Conservation (phyloP, 2,329 filamentous ascomycete species). For the Botrytis sinoallii region DNA sequence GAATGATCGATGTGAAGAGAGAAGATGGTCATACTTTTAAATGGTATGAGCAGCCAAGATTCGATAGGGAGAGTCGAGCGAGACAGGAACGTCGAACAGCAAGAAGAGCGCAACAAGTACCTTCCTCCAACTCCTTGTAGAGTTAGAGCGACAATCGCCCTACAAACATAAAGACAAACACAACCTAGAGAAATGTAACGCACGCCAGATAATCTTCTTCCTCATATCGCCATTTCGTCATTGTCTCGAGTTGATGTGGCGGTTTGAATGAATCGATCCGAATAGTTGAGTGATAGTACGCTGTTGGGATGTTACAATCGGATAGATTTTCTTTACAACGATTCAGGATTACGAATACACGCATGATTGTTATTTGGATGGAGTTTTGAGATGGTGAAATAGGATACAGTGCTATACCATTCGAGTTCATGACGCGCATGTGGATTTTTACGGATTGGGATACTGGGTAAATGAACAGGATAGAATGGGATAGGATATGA, state of each 20-base stretch:
- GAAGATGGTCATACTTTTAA: not conserved
- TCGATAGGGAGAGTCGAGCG: not conserved
- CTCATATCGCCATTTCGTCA: not conserved
- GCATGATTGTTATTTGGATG: not conserved
- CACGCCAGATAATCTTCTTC: not conserved
- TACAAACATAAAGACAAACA: not conserved
- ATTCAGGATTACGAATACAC: not conserved
- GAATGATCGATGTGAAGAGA: conserved; percentile 22
- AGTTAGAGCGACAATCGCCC: not conserved
- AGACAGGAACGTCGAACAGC: not conserved
- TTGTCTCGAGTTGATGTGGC: not conserved
- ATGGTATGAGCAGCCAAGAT: conserved; percentile 10
- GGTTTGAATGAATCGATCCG: not conserved
- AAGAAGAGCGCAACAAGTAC: not conserved
- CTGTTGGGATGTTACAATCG: not conserved
- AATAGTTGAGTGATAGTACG: not conserved
- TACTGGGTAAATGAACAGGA: not conserved
- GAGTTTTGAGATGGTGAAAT: not conserved
- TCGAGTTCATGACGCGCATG: not conserved
- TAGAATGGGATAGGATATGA: not conserved
- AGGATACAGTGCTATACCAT: not conserved
- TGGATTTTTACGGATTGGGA: not conserved
- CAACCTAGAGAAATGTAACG: not conserved
- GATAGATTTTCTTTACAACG: not conserved
- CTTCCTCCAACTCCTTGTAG: not conserved